These are phyloP conservation scores for Cunninghamia lanceolata DNA, from an alignment of 75 land plant genomes.

Conservation along the genomic window DNA sequence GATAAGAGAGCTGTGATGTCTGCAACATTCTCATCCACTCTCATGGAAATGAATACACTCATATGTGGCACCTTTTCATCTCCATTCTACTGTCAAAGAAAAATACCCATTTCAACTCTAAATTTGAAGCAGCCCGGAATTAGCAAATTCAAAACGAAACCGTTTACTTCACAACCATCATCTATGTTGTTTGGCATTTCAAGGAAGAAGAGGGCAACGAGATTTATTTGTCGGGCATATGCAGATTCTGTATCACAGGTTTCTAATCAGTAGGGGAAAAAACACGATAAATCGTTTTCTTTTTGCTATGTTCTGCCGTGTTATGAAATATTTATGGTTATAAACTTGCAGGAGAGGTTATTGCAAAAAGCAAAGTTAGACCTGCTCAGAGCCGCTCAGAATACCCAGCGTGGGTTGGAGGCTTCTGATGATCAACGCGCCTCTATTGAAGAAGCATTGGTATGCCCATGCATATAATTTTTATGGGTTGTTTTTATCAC, in stretches of 20 bases:
- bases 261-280: not conserved
- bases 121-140: not conserved
- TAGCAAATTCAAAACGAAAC: not conserved
- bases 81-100: not conserved
- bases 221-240: not conserved
- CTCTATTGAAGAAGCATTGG: slow-evolving; percentile 84
- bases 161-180: not conserved
- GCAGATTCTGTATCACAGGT: not conserved
- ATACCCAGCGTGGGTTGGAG: slow-evolving; percentile 71
- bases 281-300: not conserved
- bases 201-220: not conserved
- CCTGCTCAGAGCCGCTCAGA: slow-evolving; percentile 62
- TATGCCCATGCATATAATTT: slow-evolving; percentile 14
- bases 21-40: not conserved
- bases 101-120: not conserved
- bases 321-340: not conserved
- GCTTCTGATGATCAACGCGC: slow-evolving; percentile 76
- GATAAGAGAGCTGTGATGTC: not conserved
- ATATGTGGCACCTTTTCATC: not conserved
- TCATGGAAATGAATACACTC: not conserved
- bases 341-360: slow-evolving; percentile 12
- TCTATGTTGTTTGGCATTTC: not conserved
- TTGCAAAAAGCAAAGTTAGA: slow-evolving; percentile 64
- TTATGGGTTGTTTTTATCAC: not conserved
- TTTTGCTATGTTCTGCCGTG: not conserved